These are phyloP conservation scores for Arabidopsis arenosa DNA, from an alignment of 345 rosid species.

Conservation along the genomic window DNA sequence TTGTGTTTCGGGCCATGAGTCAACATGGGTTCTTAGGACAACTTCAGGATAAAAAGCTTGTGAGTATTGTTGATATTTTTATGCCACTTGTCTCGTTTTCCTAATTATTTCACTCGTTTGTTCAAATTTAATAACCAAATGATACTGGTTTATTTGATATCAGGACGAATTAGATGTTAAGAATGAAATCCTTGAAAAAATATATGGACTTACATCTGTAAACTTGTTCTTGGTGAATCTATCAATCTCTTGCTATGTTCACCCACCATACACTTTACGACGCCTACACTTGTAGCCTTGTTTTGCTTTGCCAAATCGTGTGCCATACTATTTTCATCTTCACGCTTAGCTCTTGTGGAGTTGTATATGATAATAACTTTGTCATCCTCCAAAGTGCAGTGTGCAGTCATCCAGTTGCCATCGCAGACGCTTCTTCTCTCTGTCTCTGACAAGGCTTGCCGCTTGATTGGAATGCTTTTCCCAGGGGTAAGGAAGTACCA, in stretches of 20 bases:
- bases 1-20: slow-evolving; percentile 95
- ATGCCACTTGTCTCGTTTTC: neutral
- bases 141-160: slow-evolving; percentile 9
- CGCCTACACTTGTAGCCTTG: neutral
- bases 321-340: slow-evolving; percentile 8
- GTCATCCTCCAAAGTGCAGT: slow-evolving; percentile 49
- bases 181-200: slow-evolving; percentile 15
- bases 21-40: slow-evolving; percentile 96
- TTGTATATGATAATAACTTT: slow-evolving; percentile 32
- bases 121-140: neutral
- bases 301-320: slow-evolving; percentile 7
- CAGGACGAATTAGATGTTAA: neutral
- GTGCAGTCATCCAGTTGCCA: slow-evolving; percentile 97
- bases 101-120: neutral
- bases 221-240: neutral
- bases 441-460: slow-evolving; percentile 93
- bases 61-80: slow-evolving; percentile 52
- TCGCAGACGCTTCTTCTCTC: slow-evolving; percentile 93
- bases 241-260: slow-evolving; percentile 1
- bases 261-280: slow-evolving; percentile 13
- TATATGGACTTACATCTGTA: slow-evolving; percentile 8
- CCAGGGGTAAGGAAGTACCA: slow-evolving; percentile 75
- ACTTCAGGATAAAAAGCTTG: slow-evolving; percentile 97
- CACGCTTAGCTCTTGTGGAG: slow-evolving; percentile 25
- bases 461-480: slow-evolving; percentile 96